Conservation (phyloP, 169 alveolate genomes). For the Eimeria sp. region DNA sequence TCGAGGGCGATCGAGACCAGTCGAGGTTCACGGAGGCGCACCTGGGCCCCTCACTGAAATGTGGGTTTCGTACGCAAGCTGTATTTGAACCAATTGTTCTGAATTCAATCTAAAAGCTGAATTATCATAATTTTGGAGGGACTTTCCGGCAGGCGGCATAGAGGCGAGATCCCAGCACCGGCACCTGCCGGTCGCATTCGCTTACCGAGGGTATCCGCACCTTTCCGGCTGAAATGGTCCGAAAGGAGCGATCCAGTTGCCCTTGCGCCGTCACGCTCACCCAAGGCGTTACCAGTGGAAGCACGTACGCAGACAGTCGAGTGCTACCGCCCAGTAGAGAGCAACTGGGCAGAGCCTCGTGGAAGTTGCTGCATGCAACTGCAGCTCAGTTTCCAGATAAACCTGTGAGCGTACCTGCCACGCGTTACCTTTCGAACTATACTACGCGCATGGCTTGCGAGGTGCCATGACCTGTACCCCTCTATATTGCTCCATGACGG, state of each 20-base stretch:
- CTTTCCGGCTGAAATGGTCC: constrained; percentile 24
- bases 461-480: neutral
- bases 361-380: constrained; percentile 91
- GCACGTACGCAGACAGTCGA: neutral
- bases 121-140: neutral
- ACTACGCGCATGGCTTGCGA: neutral
- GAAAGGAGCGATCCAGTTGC: neutral
- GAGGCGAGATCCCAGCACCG: neutral
- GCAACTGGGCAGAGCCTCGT: constrained; percentile 92
- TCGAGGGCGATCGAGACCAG: constrained; percentile 15
- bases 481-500: neutral
- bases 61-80: neutral
- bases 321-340: constrained; percentile 90
- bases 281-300: neutral
- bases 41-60: constrained; percentile 13
- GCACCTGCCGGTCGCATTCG: neutral
- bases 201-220: neutral
- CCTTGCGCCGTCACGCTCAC: constrained; percentile 9
- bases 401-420: constrained; percentile 86
- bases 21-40: neutral
- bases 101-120: neutral
- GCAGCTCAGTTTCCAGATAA: constrained; percentile 90
- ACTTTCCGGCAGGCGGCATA: neutral
- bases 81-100: neutral
- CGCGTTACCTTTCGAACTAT: neutral